These are phyloP conservation scores for Podosphaera leucotricha DNA, from an alignment of 2,329 filamentous ascomycete species.

Conservation along the genomic window DNA sequence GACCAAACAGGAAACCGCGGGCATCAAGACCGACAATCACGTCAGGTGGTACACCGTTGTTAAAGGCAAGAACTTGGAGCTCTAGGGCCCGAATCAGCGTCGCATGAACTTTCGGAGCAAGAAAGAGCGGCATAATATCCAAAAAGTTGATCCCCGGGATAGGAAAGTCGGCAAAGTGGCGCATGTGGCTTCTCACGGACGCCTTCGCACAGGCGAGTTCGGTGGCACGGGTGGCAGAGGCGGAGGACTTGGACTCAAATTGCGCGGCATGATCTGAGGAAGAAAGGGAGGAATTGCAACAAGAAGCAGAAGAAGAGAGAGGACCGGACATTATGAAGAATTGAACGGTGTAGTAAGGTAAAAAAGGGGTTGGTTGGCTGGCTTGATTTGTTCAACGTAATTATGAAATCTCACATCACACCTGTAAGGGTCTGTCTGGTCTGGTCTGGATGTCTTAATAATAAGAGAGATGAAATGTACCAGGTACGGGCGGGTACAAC, in stretches of 20 bases:
- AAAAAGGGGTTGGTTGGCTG: constrained; percentile 3
- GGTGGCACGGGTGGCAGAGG: constrained; percentile 14
- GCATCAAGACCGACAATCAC: constrained; percentile 86
- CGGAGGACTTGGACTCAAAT: constrained; percentile 13
- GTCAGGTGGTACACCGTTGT: constrained; percentile 44
- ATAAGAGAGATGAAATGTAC: constrained; percentile 2
- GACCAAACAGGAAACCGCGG: constrained; percentile 86
- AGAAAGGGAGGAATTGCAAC: background rate
- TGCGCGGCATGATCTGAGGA: constrained; percentile 14
- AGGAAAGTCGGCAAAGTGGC: constrained; percentile 81
- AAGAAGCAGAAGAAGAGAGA: constrained; percentile 1
- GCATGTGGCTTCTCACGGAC: constrained; percentile 48
- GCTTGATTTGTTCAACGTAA: background rate
- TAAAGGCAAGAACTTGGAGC: constrained; percentile 48
- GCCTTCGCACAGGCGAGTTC: constrained; percentile 28
- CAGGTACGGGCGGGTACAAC: background rate
- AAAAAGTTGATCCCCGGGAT: constrained; percentile 84
- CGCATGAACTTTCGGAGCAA: constrained; percentile 48
- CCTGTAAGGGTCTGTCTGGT: background rate
- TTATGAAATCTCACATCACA: background rate
- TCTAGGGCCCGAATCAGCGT: constrained; percentile 66
- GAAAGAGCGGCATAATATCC: constrained; percentile 93
- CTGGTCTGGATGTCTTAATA: background rate
- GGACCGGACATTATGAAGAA: constrained; percentile 4
- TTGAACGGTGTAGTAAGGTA: constrained; percentile 13